These are phyloP conservation scores for Diplodia mutila DNA, from an alignment of 2,329 filamentous ascomycete genomes.

Conservation along the genomic window DNA sequence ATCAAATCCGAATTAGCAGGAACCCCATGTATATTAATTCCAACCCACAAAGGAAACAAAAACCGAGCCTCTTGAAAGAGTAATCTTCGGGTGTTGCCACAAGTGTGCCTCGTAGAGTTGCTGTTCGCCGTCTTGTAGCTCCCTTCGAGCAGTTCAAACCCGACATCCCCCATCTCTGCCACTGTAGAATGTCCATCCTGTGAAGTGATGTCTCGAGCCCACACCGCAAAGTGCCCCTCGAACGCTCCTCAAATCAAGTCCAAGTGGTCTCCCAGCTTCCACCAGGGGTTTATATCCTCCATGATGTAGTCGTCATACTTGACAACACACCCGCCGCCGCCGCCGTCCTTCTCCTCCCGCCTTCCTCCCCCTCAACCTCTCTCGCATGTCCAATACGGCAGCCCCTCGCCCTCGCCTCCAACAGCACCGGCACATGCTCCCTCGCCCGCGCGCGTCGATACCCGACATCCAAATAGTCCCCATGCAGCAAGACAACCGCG, in stretches of 20 bases:
- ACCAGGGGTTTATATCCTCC: background rate
- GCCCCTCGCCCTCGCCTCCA: background rate
- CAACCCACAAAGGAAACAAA: background rate
- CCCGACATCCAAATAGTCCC: background rate
- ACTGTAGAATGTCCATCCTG: background rate
- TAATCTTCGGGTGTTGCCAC: background rate
- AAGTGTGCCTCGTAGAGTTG: background rate
- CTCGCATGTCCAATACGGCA: background rate
- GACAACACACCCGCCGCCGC: background rate
- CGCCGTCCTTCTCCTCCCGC: too few species aligned
- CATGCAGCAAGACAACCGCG: background rate
- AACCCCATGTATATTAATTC: background rate
- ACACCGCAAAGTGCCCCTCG: too few species aligned
- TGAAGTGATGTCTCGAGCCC: background rate
- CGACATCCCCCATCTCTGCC: too few species aligned
- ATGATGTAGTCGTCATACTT: background rate
- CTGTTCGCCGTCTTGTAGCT: background rate
- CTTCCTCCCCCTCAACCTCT: background rate
- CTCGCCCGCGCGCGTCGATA: too few species aligned
- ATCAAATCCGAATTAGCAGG: background rate
- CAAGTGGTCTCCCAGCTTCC: background rate
- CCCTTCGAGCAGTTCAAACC: background rate
- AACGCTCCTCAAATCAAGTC: background rate
- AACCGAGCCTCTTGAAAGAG: background rate
- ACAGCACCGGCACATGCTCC: background rate